Evolutionary conservation across 495 filamentous ascomycete species (phyloP).

Genomic region (Beverwykella pulmonaria): DNA sequence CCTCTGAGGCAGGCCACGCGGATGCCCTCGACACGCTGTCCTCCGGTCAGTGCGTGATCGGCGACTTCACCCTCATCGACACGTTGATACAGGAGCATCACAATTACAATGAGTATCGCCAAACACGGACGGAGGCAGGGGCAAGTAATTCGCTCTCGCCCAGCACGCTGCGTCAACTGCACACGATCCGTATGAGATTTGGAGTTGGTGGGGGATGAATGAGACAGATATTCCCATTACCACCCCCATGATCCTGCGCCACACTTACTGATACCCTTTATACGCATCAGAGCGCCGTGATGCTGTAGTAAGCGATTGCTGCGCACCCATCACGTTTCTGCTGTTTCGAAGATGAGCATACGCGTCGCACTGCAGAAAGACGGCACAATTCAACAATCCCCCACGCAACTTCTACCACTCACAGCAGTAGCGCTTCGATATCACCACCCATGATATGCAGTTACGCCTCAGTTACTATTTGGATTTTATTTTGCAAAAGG

Average conservation of each 20-base stretch:
- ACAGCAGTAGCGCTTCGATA: neutral
- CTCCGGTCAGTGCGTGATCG: conserved; percentile 70
- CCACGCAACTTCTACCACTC: neutral
- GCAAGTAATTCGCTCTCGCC: conserved; percentile 13
- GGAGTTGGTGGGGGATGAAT: conserved; percentile 30
- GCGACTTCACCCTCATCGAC: conserved; percentile 68
- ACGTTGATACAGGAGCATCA: conserved; percentile 56
- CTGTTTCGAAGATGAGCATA: conserved; percentile 4
- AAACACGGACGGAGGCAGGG: conserved; percentile 5
- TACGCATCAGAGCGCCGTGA: neutral
- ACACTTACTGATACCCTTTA: neutral
- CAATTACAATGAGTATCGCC: conserved; percentile 59
- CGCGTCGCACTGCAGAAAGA: neutral
- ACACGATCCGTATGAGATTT: conserved; percentile 21
- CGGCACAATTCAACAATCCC: neutral
- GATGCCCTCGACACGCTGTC: conserved; percentile 47
- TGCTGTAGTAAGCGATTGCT: neutral
- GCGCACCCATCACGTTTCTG: neutral
- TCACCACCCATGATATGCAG: neutral
- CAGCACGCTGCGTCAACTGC: conserved; percentile 23
- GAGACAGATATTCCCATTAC: neutral
- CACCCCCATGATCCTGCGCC: neutral
- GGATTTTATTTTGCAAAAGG: too few relatives aligned
- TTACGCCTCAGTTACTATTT: neutral
- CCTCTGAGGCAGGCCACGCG: conserved; percentile 27